A percentile compares a stretch with the other conserved stretches of the same genome.
Conservation (phyloP, 1,284 basidiomycete genomes). For the Pulveroboletus sp. region DNA sequence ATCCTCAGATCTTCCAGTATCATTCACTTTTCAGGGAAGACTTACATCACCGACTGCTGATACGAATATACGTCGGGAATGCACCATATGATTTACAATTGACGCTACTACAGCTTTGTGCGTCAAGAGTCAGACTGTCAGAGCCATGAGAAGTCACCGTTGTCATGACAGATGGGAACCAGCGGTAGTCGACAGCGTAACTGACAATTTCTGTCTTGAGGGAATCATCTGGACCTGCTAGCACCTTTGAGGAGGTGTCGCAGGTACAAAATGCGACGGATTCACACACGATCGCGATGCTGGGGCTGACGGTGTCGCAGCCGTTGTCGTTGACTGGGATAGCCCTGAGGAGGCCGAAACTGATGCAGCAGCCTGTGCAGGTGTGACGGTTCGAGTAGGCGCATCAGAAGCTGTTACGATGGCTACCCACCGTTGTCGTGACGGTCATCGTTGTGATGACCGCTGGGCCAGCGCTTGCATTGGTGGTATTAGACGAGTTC, state of each 20-base stretch:
- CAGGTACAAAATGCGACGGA: background rate
- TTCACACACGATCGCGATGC: constrained; percentile 4
- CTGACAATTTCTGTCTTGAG: constrained; percentile 29
- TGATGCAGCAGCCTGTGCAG: constrained; percentile 18
- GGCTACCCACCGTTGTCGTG: constrained; percentile 28
- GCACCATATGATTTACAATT: constrained; percentile 19
- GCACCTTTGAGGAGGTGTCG: background rate
- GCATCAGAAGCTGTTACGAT: constrained; percentile 7
- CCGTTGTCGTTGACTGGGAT: constrained; percentile 3
- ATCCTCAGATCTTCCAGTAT: no score
- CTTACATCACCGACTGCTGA: background rate
- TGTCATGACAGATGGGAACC: constrained; percentile 17
- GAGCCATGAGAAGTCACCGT: constrained; percentile 14
- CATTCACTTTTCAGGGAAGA: no score
- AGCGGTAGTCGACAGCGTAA: constrained; percentile 10
- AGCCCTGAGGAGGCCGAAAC: constrained; percentile 1
- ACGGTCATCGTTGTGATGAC: constrained; percentile 27
- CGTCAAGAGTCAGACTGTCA: constrained; percentile 16
- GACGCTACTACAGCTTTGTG: constrained; percentile 30
- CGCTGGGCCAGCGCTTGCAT: constrained; percentile 11
- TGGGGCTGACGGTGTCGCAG: background rate
- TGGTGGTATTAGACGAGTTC: constrained; percentile 1
- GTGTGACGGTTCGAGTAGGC: constrained; percentile 1
- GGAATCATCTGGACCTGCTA: constrained; percentile 12
- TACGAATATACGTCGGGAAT: background rate